Evolutionary conservation across 306 rosid genomes (phyloP), one percentile per base, ranked within the genome.

Genomic region (Vicia sativa): DNA sequence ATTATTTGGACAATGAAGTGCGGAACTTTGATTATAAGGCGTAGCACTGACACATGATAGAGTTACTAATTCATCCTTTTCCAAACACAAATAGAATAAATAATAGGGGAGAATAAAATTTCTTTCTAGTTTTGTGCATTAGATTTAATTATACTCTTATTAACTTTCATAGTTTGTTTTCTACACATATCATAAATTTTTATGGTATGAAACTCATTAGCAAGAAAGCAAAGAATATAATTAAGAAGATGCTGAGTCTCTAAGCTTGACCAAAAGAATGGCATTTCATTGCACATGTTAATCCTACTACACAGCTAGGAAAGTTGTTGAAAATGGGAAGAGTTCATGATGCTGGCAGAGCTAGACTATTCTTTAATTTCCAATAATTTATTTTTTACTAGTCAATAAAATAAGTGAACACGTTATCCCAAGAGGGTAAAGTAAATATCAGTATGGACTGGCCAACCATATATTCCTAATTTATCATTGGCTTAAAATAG

Each of bases 271-370:
- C 39, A n/a, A 28, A 14, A 2, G n/a, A 65, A 10, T 65, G 58
- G 14, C 70, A 31, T 45, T 31, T 65, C 29, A 10, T 10, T 6
- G 29, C 16, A 65, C 44, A 46, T 34, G 38, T 65, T 65, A 45
- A 29, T 46, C 4, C 3, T 23, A 38, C 6, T 23, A 53, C 23
- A 21, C 23, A 21, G 15, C 10, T 9, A 21, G 10, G 44, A 53
- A 53, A 41, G 28, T 41, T 28, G 65, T 39, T 42, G 9, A 34
- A 34, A 34, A 34, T 34, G 31, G 29, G 29, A 56, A 4, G 44
- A 56, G 23, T 11, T 38, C 52, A 25, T 25, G 23, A 13, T 13
- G 39, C 10, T 57, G 67, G 50, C 37, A 21, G 4, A 48, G 44
- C 2, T n/a, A 10, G 28, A 69, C n/a, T 55, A 8, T 46, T 37